Conservation (phyloP, 2,329 filamentous ascomycete species). For the Cercospora zeina region DNA sequence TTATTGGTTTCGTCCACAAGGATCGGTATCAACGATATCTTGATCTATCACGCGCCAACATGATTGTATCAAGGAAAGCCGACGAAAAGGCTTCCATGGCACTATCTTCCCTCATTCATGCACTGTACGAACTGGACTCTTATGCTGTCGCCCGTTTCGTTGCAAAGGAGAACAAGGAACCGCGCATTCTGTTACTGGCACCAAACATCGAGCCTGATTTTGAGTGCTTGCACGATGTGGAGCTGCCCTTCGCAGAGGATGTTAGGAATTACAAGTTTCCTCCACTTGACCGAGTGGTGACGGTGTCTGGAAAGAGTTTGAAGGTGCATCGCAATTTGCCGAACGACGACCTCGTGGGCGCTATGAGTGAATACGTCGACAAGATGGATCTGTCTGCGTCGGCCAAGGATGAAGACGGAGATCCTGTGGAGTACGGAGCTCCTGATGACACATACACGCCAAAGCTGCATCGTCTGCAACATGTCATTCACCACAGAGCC, state of each 20-base stretch:
- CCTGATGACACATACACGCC: conserved; percentile 84
- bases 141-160: conserved; percentile 87
- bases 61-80: conserved; percentile 73
- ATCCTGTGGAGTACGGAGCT: conserved; percentile 67
- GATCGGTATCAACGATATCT: conserved; percentile 73
- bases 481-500: conserved; percentile 80
- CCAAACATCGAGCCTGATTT: conserved; percentile 76
- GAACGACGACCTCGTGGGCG: conserved; percentile 67
- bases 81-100: conserved; percentile 83
- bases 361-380: conserved; percentile 91
- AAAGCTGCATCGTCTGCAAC: conserved; percentile 81
- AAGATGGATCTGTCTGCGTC: conserved; percentile 80
- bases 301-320: conserved; percentile 77
- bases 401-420: conserved; percentile 70
- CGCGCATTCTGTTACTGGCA: conserved; percentile 73
- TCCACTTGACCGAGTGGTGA: conserved; percentile 81
- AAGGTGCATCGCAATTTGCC: conserved; percentile 84
- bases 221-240: conserved; percentile 85
- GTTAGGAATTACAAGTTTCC: conserved; percentile 88
- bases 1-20: conserved; percentile 82
- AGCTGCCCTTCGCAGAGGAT: conserved; percentile 91
- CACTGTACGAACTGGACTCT: conserved; percentile 78
- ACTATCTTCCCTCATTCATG: conserved; percentile 85
- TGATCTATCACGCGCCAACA: conserved; percentile 75
- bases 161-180: conserved; percentile 76